Conservation (phyloP, 257 asterid species). For the Anisodus tanguticus region DNA sequence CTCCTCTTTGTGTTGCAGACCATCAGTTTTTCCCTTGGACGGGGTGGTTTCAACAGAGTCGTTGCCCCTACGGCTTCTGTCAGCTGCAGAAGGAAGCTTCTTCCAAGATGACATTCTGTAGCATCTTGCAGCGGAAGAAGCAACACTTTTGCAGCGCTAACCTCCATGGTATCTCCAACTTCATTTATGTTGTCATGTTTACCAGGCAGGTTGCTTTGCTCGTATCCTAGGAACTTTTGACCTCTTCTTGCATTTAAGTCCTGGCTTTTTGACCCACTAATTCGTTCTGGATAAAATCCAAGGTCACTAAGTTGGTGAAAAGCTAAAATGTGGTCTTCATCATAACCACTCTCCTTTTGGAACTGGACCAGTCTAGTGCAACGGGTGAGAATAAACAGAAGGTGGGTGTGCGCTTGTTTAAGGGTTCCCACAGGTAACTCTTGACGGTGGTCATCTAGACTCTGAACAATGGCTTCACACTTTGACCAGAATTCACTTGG, state of each 20-base stretch:
- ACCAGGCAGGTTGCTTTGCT: constrained; percentile 37
- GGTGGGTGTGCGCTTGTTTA: constrained; percentile 87
- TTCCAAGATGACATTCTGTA: constrained; percentile 97
- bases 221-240: constrained; percentile 49
- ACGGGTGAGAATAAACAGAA: constrained; percentile 87
- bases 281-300: constrained; percentile 75
- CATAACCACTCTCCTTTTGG: constrained; percentile 90
- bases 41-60: constrained; percentile 54
- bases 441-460: constrained; percentile 90
- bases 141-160: constrained; percentile 67
- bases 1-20: constrained; percentile 48
- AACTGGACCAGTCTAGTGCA: constrained; percentile 95
- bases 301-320: constrained; percentile 86
- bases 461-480: constrained; percentile 92
- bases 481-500: constrained; percentile 82
- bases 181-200: constrained; percentile 56
- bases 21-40: constrained; percentile 49
- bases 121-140: constrained; percentile 81
- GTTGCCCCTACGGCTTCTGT: constrained; percentile 55
- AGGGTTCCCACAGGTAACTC: constrained; percentile 76
- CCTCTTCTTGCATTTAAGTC: constrained; percentile 38
- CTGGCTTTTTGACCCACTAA: constrained; percentile 35
- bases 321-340: constrained; percentile 66
- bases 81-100: constrained; percentile 84
- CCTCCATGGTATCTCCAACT: constrained; percentile 50